phyloP scores from a whole-genome alignment of 2,329 filamentous ascomycete genomes.

The Nothophoma quercina region DNA sequence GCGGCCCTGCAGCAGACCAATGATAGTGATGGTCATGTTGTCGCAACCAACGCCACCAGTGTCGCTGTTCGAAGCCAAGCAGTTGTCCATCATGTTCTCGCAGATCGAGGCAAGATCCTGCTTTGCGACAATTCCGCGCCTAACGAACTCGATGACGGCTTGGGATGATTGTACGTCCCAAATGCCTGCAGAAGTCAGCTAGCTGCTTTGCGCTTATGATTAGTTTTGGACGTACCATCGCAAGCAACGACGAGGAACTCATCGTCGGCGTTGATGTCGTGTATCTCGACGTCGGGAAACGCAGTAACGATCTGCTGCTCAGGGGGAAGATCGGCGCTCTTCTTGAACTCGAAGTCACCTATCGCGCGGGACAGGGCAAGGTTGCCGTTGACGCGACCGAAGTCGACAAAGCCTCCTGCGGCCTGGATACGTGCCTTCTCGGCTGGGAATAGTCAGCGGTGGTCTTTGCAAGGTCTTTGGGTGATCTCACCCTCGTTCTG shows the following conservation, averaged over 20 bases:
- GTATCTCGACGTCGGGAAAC: slow-evolving; percentile 90
- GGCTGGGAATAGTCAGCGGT: slow-evolving; percentile 60
- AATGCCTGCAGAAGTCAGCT: slow-evolving; percentile 71
- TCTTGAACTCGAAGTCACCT: slow-evolving; percentile 99
- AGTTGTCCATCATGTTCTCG: slow-evolving; percentile 99
- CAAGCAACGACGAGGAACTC: slow-evolving; percentile 71
- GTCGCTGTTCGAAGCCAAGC: slow-evolving; percentile 95
- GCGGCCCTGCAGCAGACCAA: slow-evolving; percentile 89
- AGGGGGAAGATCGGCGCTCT: slow-evolving; percentile 94
- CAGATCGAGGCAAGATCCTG: slow-evolving; percentile 94
- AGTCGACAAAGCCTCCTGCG: slow-evolving; percentile 97
- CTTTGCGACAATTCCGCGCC: slow-evolving; percentile 94
- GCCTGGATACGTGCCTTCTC: slow-evolving; percentile 97
- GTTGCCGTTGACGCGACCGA: slow-evolving; percentile 97
- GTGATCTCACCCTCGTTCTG: slow-evolving; percentile 83
- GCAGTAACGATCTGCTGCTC: slow-evolving; percentile 99
- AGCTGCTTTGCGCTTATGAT: neutral
- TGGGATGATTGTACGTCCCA: slow-evolving; percentile 99
- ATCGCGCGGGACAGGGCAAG: slow-evolving; percentile 95
- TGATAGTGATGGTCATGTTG: slow-evolving; percentile 98
- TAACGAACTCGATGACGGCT: slow-evolving; percentile 94
- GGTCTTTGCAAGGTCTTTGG: neutral
- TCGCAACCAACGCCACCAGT: slow-evolving; percentile 97
- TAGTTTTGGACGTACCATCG: slow-evolving; percentile 45
- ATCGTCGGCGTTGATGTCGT: slow-evolving; percentile 90